Evolutionary conservation across 169 alveolate species (phyloP).

Genomic region (Cryptosporidium meleagridis): DNA sequence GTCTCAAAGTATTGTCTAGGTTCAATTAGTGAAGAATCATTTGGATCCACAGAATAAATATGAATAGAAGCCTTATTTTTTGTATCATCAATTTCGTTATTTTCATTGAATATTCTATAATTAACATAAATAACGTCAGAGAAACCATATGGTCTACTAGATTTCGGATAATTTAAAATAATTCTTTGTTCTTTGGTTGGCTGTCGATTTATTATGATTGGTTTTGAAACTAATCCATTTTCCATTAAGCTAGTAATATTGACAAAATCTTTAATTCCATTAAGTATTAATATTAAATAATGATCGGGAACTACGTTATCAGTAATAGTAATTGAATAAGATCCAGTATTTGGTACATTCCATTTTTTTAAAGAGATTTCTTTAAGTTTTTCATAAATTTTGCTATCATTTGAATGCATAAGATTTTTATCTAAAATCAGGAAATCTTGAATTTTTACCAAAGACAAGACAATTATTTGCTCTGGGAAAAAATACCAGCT

Average conservation of each 20-base stretch:
- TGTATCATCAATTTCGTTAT: not conserved
- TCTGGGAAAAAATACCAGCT: constrained; percentile 51
- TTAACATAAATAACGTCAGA: constrained; percentile 27
- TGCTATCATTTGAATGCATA: not conserved
- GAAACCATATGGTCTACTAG: constrained; percentile 45
- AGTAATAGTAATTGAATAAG: constrained; percentile 18
- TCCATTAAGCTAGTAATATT: not conserved
- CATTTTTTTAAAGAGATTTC: not conserved
- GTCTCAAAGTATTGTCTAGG: constrained; percentile 25
- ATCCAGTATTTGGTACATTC: constrained; percentile 48
- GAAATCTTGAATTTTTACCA: not conserved
- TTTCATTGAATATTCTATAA: constrained; percentile 2
- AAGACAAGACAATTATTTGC: not conserved
- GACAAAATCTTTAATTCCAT: not conserved
- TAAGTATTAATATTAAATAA: constrained; percentile 27
- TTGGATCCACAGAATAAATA: constrained; percentile 40
- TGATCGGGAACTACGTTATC: constrained; percentile 8
- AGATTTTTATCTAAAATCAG: not conserved
- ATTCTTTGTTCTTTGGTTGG: constrained; percentile 15
- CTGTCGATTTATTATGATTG: not conserved
- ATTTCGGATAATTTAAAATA: constrained; percentile 18
- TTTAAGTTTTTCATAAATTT: not conserved
- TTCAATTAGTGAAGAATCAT: not conserved
- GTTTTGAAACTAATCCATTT: constrained; percentile 61
- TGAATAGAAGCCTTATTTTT: constrained; percentile 24